A percentile compares a stretch with the other conserved stretches of the same genome.
Conservation (phyloP, 1,284 basidiomycete species). For the Irpex rosettiformis region DNA sequence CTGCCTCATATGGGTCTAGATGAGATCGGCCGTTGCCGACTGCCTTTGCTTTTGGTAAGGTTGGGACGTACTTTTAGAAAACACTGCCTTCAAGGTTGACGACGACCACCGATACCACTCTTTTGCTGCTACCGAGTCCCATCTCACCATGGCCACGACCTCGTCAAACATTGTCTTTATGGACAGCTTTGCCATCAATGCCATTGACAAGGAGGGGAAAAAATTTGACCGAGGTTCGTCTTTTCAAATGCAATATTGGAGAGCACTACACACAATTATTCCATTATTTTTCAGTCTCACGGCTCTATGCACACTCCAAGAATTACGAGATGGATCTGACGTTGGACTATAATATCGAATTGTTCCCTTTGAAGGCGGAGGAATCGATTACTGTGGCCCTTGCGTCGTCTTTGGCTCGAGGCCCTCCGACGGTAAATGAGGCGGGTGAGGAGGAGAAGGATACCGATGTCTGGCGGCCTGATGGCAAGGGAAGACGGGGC, state of each 20-base stretch:
- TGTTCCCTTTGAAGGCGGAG: conserved; percentile 69
- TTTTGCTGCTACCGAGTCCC: background rate
- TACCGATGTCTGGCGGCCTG: conserved; percentile 82
- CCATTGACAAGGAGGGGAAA: conserved; percentile 90
- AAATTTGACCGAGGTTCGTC: conserved; percentile 92
- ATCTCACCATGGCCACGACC: conserved; percentile 49
- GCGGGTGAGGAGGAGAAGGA: conserved; percentile 65
- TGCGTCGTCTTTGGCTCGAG: conserved; percentile 77
- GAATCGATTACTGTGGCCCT: conserved; percentile 86
- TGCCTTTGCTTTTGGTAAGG: background rate
- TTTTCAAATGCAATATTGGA: background rate
- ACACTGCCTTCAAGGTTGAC: background rate
- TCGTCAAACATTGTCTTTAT: conserved; percentile 82
- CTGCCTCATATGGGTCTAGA: no score
- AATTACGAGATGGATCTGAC: conserved; percentile 89
- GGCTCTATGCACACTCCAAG: conserved; percentile 79
- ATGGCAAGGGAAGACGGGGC: conserved; percentile 82
- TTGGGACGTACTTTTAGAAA: background rate
- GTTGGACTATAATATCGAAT: conserved; percentile 88
- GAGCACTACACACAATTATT: conserved; percentile 7
- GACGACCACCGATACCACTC: background rate
- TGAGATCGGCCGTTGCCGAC: background rate
- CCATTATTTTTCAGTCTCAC: conserved; percentile 60
- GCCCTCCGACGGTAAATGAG: conserved; percentile 41
- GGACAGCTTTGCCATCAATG: conserved; percentile 84